A percentile compares a stretch with the other conserved stretches of the same genome.
These are phyloP conservation scores for Crithidia fasciculata DNA, from an alignment of 208 protist genomes.

Conservation along the genomic window DNA sequence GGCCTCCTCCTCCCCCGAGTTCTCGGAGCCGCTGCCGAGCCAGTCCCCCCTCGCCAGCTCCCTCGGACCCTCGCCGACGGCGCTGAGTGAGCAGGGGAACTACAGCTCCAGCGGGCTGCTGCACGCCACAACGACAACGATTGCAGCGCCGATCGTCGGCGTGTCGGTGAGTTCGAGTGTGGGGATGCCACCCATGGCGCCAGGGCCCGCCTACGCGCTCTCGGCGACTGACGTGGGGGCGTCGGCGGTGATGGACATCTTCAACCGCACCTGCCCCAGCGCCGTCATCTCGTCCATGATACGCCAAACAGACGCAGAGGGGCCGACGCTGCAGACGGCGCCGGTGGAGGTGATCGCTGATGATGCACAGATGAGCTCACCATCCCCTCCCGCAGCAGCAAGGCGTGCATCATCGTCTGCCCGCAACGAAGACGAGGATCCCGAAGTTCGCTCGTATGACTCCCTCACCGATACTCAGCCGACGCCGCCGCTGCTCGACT, in stretches of 20 bases:
- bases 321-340: background rate
- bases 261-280: constrained; percentile 12
- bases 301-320: background rate
- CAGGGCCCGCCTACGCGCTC: constrained; percentile 21
- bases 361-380: too few species aligned
- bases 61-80: constrained; percentile 2
- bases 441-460: background rate
- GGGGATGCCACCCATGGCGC: constrained; percentile 27
- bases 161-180: constrained; percentile 28
- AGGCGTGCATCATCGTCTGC: too few species aligned
- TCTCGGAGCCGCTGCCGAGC: constrained; percentile 15
- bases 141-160: constrained; percentile 5
- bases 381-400: too few species aligned
- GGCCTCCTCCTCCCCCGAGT: background rate
- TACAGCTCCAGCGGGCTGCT: background rate
- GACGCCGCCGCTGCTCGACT: background rate
- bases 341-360: background rate
- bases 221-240: constrained; percentile 20
- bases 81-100: background rate
- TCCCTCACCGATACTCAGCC: constrained; percentile 4
- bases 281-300: background rate
- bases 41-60: constrained; percentile 5
- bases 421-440: background rate
- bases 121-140: constrained; percentile 1
- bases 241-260: constrained; percentile 31